Evolutionary conservation across 192 early-diverging fungal species (phyloP), one percentile per base, ranked within the genome.

Genomic region (Phycomyces nitens): DNA sequence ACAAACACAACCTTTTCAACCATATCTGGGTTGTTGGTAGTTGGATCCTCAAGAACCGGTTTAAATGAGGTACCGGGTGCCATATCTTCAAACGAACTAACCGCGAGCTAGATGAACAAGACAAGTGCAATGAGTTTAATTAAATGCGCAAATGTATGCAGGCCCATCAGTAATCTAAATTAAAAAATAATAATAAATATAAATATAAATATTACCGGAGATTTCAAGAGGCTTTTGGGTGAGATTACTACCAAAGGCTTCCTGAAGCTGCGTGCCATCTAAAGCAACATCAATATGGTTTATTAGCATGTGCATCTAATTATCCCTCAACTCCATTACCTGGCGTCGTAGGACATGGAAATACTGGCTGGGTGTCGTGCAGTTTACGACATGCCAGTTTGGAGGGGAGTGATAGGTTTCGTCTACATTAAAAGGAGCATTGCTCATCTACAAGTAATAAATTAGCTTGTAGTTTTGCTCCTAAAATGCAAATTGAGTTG

Each of bases 291-390:
- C 58, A 41, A 40, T n/a, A n/a, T n/a, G n/a, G n/a, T n/a, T n/a
- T n/a, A n/a, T n/a, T n/a, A n/a, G n/a, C n/a, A n/a, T n/a, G n/a
- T n/a, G n/a, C n/a, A n/a, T n/a, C n/a, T 44, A 39, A 44, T 41
- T 16, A 80, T 22, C 5, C 34, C 27, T 10, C 52, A 5, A 15
- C 14, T 9, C 8, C 51, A 29, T 62, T 73, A 87, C 81, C 72
- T 98, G 96, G 42, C 96, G 86, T 40, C 96, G 84, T n/a, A 98
- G 76, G 41, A 93, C 77, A 72, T 98, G 96, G 84, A 97, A 98
- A 73, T 93, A 94, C 71, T 98, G 94, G 1, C 94, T 94, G 0
- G 96, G 96, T 1, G 90, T 93, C 15, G 94, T 96, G n/a, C 90
- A 91, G 51, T 93, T 88, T 1, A 86, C 92, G 15, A 98, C 85